Evolutionary conservation across 768 basidiomycete genomes (phyloP).

Genomic region (Hypsizygus marmoreus): DNA sequence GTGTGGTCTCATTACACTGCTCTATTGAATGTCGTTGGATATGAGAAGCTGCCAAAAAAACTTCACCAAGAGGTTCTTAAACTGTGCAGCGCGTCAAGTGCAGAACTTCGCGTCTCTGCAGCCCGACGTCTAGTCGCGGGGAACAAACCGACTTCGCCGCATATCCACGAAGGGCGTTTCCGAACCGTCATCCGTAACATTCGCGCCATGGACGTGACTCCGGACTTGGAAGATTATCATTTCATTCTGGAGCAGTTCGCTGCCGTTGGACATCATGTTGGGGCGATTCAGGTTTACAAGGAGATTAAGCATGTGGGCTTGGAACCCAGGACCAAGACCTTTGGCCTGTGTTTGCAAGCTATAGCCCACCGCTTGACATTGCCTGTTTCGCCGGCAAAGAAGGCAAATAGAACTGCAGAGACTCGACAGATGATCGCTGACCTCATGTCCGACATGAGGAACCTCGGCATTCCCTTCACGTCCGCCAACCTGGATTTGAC

Average conservation of each 20-base stretch:
- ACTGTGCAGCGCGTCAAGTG: constrained; percentile 55
- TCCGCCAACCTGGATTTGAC: constrained; percentile 66
- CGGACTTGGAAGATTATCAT: constrained; percentile 70
- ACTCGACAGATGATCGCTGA: constrained; percentile 49
- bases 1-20: constrained; percentile 69
- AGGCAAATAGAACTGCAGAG: constrained; percentile 37
- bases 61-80: constrained; percentile 72
- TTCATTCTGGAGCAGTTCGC: constrained; percentile 77
- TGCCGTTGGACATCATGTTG: constrained; percentile 68
- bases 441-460: constrained; percentile 61
- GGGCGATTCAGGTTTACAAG: constrained; percentile 59
- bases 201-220: constrained; percentile 47
- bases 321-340: constrained; percentile 55
- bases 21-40: constrained; percentile 49
- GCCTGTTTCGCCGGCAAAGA: constrained; percentile 45
- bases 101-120: constrained; percentile 45
- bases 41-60: constrained; percentile 57
- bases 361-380: constrained; percentile 68
- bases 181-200: constrained; percentile 72
- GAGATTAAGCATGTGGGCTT: constrained; percentile 53
- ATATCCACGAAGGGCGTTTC: constrained; percentile 67
- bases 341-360: constrained; percentile 66
- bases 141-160: constrained; percentile 38
- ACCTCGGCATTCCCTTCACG: constrained; percentile 48
- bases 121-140: constrained; percentile 42